Evolutionary conservation across 1,139 yeast species (phyloP).

Genomic region (Pneumocystis canis): DNA sequence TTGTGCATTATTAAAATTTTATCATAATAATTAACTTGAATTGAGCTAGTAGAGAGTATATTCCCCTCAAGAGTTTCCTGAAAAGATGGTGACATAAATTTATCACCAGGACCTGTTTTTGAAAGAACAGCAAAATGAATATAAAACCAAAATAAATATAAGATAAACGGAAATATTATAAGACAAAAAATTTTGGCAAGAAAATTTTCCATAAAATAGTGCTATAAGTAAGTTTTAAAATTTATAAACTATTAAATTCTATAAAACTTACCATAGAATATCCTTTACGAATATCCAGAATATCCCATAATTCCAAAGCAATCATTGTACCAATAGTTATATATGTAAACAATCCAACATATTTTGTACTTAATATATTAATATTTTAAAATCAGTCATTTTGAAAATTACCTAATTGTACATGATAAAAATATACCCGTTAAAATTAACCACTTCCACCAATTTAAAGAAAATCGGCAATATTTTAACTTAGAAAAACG

Average conservation of each 20-base stretch:
- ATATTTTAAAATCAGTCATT: constrained; percentile 17
- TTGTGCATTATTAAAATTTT: constrained; percentile 61
- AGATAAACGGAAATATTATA: constrained; percentile 62
- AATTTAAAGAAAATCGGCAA: constrained; percentile 45
- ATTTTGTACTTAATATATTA: constrained; percentile 46
- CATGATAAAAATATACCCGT: constrained; percentile 81
- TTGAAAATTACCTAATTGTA: constrained; percentile 36
- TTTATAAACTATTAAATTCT: not conserved
- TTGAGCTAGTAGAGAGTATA: constrained; percentile 55
- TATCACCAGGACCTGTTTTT: constrained; percentile 91
- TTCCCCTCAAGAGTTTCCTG: constrained; percentile 85
- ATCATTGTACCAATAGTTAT: constrained; percentile 80
- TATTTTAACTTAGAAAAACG: constrained; percentile 61
- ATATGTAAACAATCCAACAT: constrained; percentile 87
- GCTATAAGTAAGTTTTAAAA: not conserved
- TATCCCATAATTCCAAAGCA: constrained; percentile 67
- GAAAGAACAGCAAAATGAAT: constrained; percentile 69
- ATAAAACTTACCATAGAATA: constrained; percentile 33
- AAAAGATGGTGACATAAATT: constrained; percentile 82
- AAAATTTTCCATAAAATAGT: constrained; percentile 50
- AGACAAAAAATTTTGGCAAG: constrained; percentile 59
- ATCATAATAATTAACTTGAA: constrained; percentile 61
- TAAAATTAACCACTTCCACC: constrained; percentile 79
- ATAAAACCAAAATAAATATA: constrained; percentile 87
- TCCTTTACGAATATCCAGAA: constrained; percentile 61